Percentiles rank a stretch among this genome's conserved stretches.
phyloP scores from a whole-genome alignment of 345 rosid species.

The Sonneratia alba region DNA sequence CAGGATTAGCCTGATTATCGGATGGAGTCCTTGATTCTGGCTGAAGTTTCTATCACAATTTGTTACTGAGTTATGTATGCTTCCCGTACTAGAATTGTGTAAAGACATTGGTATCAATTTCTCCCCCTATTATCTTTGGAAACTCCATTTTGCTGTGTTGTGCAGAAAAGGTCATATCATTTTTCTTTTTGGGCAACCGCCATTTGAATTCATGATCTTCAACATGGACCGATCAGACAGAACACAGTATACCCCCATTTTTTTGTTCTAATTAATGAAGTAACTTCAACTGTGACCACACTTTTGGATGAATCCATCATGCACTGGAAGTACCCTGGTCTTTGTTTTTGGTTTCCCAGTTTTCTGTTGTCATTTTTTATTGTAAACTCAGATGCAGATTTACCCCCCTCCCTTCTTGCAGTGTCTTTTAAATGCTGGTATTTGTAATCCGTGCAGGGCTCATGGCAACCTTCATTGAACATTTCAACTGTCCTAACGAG shows the following conservation, averaged over 20 bases:
- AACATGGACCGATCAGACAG: neutral
- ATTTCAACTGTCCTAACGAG: constrained; percentile 68
- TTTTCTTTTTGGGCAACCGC: neutral
- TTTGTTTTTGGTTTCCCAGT: neutral
- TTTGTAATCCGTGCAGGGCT: constrained; percentile 41
- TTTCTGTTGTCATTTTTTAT: neutral
- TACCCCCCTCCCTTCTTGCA: neutral
- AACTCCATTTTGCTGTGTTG: neutral
- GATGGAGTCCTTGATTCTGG: neutral
- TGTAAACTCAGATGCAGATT: neutral
- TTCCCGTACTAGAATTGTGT: neutral
- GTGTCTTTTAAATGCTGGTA: neutral
- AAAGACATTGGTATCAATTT: neutral
- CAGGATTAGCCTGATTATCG: neutral
- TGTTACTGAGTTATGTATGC: neutral
- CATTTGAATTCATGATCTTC: neutral
- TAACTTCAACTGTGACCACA: neutral
- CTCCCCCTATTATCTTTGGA: neutral
- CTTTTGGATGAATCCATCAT: neutral
- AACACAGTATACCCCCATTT: neutral
- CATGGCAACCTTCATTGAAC: constrained; percentile 87
- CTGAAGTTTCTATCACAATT: neutral
- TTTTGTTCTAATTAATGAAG: neutral
- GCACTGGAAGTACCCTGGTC: neutral
- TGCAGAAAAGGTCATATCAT: neutral